Conservation (phyloP, 148 eudicot genomes). For the Cornus kousa region DNA sequence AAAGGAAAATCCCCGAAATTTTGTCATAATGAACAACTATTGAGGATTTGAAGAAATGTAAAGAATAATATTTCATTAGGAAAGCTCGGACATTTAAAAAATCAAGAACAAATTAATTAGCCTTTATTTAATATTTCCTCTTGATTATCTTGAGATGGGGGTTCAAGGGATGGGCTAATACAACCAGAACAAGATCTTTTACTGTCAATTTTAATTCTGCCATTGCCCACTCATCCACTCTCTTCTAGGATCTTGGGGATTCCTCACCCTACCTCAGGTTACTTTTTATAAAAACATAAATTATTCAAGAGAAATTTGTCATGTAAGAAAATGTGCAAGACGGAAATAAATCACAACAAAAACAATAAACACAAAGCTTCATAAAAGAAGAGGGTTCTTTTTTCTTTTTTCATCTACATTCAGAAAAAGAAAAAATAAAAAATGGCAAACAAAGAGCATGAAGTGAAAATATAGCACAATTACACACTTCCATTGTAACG, state of each 20-base stretch:
- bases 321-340: not conserved
- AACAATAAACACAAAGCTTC: not conserved
- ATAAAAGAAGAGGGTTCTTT: not conserved
- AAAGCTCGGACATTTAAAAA: not conserved
- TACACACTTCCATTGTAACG: no score
- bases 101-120: no score
- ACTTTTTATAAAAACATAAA: not conserved
- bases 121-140: not conserved
- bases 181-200: not conserved
- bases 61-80: no score
- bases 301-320: no score
- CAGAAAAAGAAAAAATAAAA: no score
- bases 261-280: not conserved
- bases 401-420: no score
- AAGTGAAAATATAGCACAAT: no score
- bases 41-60: not conserved
- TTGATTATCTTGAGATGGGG: not conserved
- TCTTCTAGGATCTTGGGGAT: not conserved
- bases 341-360: not conserved
- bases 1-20: not conserved
- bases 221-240: not conserved
- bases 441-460: no score
- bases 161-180: not conserved
- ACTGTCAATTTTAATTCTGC: not conserved
- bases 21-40: not conserved